phyloP scores from a whole-genome alignment of 2,329 filamentous ascomycete species.

The Aspergillus piperis region DNA sequence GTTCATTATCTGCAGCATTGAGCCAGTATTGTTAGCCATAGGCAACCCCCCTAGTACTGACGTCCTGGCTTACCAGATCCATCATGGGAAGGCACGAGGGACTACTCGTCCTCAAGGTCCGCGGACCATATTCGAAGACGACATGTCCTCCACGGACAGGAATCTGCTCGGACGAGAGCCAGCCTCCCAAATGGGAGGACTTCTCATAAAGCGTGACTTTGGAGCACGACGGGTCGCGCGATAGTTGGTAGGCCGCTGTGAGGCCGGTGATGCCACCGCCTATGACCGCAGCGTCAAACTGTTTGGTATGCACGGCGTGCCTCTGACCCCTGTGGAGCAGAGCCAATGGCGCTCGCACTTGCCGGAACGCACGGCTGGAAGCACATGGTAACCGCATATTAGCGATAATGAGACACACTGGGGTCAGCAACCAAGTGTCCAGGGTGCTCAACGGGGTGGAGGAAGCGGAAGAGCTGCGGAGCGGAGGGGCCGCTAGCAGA shows the following conservation, averaged over 20 bases:
- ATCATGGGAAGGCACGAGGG: slow-evolving; percentile 67
- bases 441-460: not conserved
- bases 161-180: slow-evolving; percentile 70
- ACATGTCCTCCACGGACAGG: slow-evolving; percentile 61
- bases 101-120: slow-evolving; percentile 65
- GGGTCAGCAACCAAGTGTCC: slow-evolving; percentile 2
- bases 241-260: slow-evolving; percentile 74
- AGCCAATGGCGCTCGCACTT: slow-evolving; percentile 21
- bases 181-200: slow-evolving; percentile 71
- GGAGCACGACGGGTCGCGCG: slow-evolving; percentile 65
- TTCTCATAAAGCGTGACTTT: slow-evolving; percentile 82
- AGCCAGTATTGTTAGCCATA: not conserved
- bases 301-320: slow-evolving; percentile 25
- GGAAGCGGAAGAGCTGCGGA: not conserved
- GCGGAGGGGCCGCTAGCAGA: not conserved
- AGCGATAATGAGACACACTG: slow-evolving; percentile 10
- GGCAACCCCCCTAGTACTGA: not conserved
- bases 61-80: slow-evolving; percentile 61
- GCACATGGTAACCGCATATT: slow-evolving; percentile 32
- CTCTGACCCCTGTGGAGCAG: slow-evolving; percentile 21
- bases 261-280: slow-evolving; percentile 85
- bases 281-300: slow-evolving; percentile 63
- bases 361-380: slow-evolving; percentile 25
- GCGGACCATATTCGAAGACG: slow-evolving; percentile 80
- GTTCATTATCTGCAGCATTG: slow-evolving; percentile 55